phyloP scores from a whole-genome alignment of 192 early-diverging fungal genomes.

The Entomortierella beljakovae region DNA sequence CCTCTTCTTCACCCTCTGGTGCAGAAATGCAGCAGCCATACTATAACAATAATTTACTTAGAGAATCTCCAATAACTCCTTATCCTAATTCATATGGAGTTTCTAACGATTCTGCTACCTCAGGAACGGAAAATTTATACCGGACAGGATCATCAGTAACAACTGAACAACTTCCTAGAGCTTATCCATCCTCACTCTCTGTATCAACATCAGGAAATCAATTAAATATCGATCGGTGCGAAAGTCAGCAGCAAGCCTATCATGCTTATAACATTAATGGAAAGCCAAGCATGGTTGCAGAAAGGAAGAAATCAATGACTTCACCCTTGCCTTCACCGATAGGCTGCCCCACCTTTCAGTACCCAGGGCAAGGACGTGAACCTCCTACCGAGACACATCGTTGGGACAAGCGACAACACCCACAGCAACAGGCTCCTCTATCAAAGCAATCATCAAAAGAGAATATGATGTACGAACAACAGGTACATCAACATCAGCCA shows the following conservation, averaged over 20 bases:
- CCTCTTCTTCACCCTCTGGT: background rate
- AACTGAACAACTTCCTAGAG: background rate
- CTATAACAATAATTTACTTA: background rate
- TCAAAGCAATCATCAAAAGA: background rate
- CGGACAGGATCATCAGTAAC: background rate
- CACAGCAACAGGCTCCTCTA: constrained; percentile 13
- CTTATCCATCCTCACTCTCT: background rate
- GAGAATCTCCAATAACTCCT: constrained; percentile 38
- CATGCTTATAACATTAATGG: constrained; percentile 13
- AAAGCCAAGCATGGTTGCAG: background rate
- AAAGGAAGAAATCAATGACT: constrained; percentile 16
- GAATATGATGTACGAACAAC: constrained; percentile 10
- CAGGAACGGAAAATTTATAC: background rate
- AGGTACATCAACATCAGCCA: constrained; percentile 12
- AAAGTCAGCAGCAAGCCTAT: constrained; percentile 15
- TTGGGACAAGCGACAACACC: constrained; percentile 43
- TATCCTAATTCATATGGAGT: constrained; percentile 18
- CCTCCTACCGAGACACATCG: constrained; percentile 35
- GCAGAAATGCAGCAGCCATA: background rate
- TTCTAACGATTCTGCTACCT: background rate
- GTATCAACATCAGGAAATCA: background rate
- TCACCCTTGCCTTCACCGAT: constrained; percentile 42
- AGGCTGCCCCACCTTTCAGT: constrained; percentile 34
- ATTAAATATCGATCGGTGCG: background rate
- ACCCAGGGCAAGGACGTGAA: constrained; percentile 17